Base-by-base conservation (phyloP, 352 stramenopile species). In the Phytophthora ohioensis region DNA sequence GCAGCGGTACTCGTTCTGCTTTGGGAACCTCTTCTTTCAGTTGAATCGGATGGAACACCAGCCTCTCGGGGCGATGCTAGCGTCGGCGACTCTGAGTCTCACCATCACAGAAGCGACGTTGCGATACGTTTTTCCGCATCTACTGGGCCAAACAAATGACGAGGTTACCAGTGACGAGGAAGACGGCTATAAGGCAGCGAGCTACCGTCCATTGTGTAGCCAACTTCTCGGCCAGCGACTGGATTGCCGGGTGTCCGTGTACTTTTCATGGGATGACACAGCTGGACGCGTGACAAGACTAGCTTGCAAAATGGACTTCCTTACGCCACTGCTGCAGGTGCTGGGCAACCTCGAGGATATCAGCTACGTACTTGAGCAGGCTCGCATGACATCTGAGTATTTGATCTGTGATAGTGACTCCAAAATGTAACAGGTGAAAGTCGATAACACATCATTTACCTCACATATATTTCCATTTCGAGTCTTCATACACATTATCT, bases 21-120 rank as follows among this genome's bases (percentile, higher is more conserved):
- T 71, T 32, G 65, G 52, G 10, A 65, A 59, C 8, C 66, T 85
- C 2, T 51, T 67, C 27, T 65, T 80, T 35, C 57, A 78, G 27
- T 46, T 76, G 48, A 45, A 74, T 30, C 8, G 48, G 2, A 72
- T 85, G 61, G 70, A 72, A 31, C n/a, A 60, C 10, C 38, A 66
- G 36, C 36, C 53, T 34, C 8, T 48, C 3, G 61, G 48, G 5
- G 17, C 13, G 21, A 58, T 74, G 36, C 3, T 13, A 36, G 36
- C 67, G 30, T 45, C 34, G 4, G 46, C 53, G 9, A 66, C 53
- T 34, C 42, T 74, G 17, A 67, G 53, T 27, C 27, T 70, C 12
- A 66, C 53, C 9, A 57, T 74, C 30, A 74, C 67, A 8, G 39
- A 74, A 38, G 17, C 49, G 35, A 67, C 54, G 11, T 13, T 74